Base-by-base conservation (phyloP, 371 early-diverging fungal species). In the Nematocida sp. region DNA sequence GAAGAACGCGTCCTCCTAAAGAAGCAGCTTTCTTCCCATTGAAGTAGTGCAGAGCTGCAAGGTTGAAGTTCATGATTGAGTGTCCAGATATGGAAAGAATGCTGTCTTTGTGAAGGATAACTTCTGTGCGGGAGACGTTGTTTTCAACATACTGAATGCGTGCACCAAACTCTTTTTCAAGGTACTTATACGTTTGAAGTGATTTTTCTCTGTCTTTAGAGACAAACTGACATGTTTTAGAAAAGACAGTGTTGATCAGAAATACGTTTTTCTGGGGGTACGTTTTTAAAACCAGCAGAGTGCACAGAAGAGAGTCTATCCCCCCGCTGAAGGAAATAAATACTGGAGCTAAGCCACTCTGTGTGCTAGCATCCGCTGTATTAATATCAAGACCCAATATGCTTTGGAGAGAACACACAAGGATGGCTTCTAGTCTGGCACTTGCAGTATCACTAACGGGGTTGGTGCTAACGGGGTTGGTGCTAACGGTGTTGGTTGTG, bases 291-390 rank as follows among this genome's bases (percentile, higher is more conserved):
- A 76, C n/a, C 3, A 70, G 43, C 4, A 17, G 43, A 21, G 58
- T 60, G 41, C 74, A 70, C 17, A 70, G 41, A 2, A 70, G 52
- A 60, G 74, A 70, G 62, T 70, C 74, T 21, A 70, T 57, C 8
- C 74, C 74, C 17, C 74, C 74, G 34, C 74, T 70, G 43, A 60
- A 70, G 17, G 58, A 56, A 23, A 70, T 31, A 49, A 29, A 70
- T 15, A 70, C n/a, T n/a, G n/a, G n/a, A n/a, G n/a, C n/a, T n/a
- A n/a, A n/a, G n/a, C n/a, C n/a, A n/a, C n/a, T n/a, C n/a, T n/a
- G n/a, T n/a, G n/a, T n/a, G n/a, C n/a, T n/a, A n/a, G n/a, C n/a
- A n/a, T n/a, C n/a, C n/a, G n/a, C n/a, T n/a, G n/a, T 34, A 1
- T 11, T 60, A 17, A 31, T 34, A 3, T 60, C 43, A n/a, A 8